Conservation (phyloP, 164 flowering plant genomes). For the Aristolochia contorta region DNA sequence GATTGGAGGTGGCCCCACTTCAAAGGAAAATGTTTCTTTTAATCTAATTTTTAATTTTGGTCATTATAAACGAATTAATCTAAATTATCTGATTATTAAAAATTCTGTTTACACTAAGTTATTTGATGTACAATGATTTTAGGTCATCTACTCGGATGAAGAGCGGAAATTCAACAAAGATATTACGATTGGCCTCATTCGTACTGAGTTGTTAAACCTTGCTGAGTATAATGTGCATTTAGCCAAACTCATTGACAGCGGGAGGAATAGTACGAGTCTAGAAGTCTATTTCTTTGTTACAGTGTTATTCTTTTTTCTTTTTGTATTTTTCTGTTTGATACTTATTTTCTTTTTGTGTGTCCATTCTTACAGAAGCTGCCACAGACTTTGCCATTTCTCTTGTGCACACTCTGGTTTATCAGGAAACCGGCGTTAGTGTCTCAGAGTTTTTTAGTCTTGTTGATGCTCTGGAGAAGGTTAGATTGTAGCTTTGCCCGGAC, state of each 20-base stretch:
- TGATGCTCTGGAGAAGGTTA: constrained; percentile 94
- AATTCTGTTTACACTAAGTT: no score
- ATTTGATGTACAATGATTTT: constrained; percentile 1
- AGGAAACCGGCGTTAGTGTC: constrained; percentile 50
- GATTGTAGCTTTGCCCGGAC: not conserved
- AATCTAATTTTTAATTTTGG: no score
- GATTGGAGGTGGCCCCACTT: no score
- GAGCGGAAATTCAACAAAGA: constrained; percentile 84
- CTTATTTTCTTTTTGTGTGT: constrained; percentile 9
- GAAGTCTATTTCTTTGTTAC: not conserved
- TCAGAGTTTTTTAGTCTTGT: constrained; percentile 83
- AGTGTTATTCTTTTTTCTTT: not conserved
- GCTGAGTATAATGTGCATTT: constrained; percentile 89
- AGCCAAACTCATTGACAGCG: constrained; percentile 94
- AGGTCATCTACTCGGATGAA: constrained; percentile 92
- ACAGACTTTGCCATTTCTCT: constrained; percentile 81
- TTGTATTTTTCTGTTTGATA: not conserved
- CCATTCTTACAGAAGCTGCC: constrained; percentile 64
- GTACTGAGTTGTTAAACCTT: constrained; percentile 68
- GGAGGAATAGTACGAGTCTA: constrained; percentile 72
- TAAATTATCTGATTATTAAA: no score
- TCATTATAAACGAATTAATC: no score
- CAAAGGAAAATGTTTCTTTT: no score
- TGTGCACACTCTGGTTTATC: constrained; percentile 57
- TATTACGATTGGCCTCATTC: constrained; percentile 76